Evolutionary conservation across 108 stramenopile species (phyloP), one percentile per base, ranked within the genome.

Genomic region (Skeletonema costatum): DNA sequence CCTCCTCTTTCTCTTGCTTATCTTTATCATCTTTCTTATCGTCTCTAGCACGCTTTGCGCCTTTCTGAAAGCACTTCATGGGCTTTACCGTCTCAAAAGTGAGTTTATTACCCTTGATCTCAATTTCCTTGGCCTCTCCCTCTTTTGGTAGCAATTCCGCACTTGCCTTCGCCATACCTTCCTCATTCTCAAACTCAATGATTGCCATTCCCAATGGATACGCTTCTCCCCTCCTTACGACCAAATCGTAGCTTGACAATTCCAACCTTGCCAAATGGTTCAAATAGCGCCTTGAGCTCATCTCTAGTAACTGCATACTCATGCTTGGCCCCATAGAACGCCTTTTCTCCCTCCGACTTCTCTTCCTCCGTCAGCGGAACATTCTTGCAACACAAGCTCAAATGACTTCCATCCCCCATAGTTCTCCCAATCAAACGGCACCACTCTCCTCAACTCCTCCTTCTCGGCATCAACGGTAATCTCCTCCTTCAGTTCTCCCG

Each of bases 111-210:
- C 79, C 83, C 36, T 84, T 80, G 25, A 84, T 36, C 59, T 84
- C 79, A 39, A 84, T 48, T 17, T 66, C 70, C 14, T 74, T 80
- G 53, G 38, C 82, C 32, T 74, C 63, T n/a, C 42, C 75, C 10
- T 38, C 42, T 3, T 36, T 41, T 1, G 84, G 65, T 17, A 91
- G 14, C 86, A 88, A 78, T 13, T 91, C 95, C 4, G 62, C 86
- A 39, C 86, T 86, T 35, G 97, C 97, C 75, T 91, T 96, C 61
- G 89, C 83, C 30, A 94, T 85, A 12, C 85, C 92, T 29, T 93
- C 96, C 10, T 77, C 64, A 7, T 66, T 81, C 7, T 82, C 85
- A 81, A 97, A 99, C 72, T 97, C 97, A 25, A 99, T 85, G 66
- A 97, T 85, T 60, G 74, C 89, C 81, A 64, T 75, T 11, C 83